Evolutionary conservation across 495 filamentous ascomycete species (phyloP).

Genomic region (Barbatosphaeria neglecta): DNA sequence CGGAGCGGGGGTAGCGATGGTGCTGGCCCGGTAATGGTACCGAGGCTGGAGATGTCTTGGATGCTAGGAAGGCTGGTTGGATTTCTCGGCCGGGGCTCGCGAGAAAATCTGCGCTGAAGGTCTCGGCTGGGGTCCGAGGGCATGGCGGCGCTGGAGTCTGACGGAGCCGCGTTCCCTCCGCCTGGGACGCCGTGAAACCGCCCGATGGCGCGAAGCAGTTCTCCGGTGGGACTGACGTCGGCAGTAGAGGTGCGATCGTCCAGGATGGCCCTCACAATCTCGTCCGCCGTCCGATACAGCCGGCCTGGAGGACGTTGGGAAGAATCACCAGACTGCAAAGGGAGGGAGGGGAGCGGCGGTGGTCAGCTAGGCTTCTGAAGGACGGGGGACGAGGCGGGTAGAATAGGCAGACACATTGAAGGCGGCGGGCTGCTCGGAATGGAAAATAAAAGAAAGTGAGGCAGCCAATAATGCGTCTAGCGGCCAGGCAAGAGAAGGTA

Average conservation of each 20-base stretch:
- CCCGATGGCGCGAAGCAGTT: slow-evolving; percentile 33
- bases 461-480: not conserved
- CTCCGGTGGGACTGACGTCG: slow-evolving; percentile 27
- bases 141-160: slow-evolving; percentile 20
- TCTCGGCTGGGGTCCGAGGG: slow-evolving; percentile 23
- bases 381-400: not conserved
- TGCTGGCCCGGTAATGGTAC: slow-evolving; percentile 10
- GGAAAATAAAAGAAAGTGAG: not conserved
- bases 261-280: slow-evolving; percentile 24
- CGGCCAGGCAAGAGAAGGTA: not conserved
- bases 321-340: slow-evolving; percentile 47
- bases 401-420: too few relatives aligned
- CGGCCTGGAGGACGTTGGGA: slow-evolving; percentile 39
- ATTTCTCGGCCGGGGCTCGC: slow-evolving; percentile 21
- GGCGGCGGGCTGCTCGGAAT: not conserved
- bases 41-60: slow-evolving; percentile 9
- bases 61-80: slow-evolving; percentile 4
- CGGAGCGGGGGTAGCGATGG: slow-evolving; percentile 28
- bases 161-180: slow-evolving; percentile 1
- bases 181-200: slow-evolving; percentile 18
- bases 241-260: slow-evolving; percentile 22
- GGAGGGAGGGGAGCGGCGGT: too few relatives aligned
- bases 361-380: not conserved
- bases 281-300: slow-evolving; percentile 25
- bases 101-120: slow-evolving; percentile 21